Evolutionary conservation across 805 yeast genomes (phyloP).

Genomic region (Kodamaea jinghongensis): DNA sequence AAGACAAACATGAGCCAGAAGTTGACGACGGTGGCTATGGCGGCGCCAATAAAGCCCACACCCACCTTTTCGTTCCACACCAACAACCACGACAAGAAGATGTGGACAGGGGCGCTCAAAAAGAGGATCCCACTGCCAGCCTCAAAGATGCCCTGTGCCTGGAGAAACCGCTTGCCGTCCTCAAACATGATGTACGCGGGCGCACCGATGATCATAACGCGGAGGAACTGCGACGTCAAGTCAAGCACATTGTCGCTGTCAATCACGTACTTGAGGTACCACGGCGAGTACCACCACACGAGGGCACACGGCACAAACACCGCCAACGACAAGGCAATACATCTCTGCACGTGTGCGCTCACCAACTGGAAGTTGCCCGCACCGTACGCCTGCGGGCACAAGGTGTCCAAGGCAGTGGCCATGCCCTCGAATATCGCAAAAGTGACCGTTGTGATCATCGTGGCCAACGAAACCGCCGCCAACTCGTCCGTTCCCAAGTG

Average conservation of each 20-base stretch:
- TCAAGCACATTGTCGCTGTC: constrained; percentile 31
- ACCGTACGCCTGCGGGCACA: constrained; percentile 47
- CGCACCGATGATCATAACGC: constrained; percentile 37
- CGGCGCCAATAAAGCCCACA: constrained; percentile 43
- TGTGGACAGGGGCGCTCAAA: constrained; percentile 41
- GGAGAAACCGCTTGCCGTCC: constrained; percentile 39
- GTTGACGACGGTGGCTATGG: constrained; percentile 41
- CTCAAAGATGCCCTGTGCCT: constrained; percentile 47
- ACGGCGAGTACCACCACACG: constrained; percentile 39
- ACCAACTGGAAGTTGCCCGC: constrained; percentile 40
- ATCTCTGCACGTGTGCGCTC: constrained; percentile 37
- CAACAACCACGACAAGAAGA: constrained; percentile 37
- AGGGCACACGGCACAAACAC: constrained; percentile 39
- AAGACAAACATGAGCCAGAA: constrained; percentile 41
- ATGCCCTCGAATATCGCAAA: constrained; percentile 46
- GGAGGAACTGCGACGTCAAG: constrained; percentile 34
- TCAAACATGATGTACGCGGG: constrained; percentile 46
- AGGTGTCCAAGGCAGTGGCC: constrained; percentile 45
- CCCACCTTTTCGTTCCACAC: constrained; percentile 44
- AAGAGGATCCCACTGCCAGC: constrained; percentile 45
- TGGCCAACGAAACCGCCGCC: constrained; percentile 45
- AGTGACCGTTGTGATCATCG: constrained; percentile 44
- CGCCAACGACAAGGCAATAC: constrained; percentile 32
- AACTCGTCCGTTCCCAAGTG: constrained; percentile 44
- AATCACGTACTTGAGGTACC: constrained; percentile 29